These are phyloP conservation scores for Ormosia semicastrata DNA, from an alignment of 306 rosid genomes.

Conservation along the genomic window DNA sequence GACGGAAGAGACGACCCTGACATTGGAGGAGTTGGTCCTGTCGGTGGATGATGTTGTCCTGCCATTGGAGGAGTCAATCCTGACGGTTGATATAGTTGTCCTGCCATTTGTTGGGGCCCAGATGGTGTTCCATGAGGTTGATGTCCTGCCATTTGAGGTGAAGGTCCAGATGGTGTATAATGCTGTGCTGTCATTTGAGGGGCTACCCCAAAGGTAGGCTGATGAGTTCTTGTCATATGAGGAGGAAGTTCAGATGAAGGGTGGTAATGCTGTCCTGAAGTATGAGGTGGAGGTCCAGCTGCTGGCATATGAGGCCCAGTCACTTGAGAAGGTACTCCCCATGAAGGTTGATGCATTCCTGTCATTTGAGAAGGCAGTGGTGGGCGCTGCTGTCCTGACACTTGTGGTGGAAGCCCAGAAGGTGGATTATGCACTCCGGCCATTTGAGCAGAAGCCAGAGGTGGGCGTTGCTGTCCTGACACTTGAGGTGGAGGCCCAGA, in stretches of 20 bases:
- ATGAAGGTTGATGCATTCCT: conserved; percentile 34
- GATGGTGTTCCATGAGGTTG: conserved; percentile 27
- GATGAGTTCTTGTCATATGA: conserved; percentile 32
- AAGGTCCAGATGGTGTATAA: conserved; percentile 26
- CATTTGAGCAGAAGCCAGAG: not conserved
- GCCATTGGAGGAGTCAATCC: conserved; percentile 18
- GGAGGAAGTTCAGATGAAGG: conserved; percentile 27
- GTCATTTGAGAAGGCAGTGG: conserved; percentile 14
- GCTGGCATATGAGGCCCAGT: conserved; percentile 25
- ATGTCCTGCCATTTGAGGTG: conserved; percentile 30
- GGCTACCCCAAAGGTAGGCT: conserved; percentile 23
- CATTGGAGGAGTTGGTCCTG: conserved; percentile 27
- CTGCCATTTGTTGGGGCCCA: conserved; percentile 18
- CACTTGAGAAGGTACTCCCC: conserved; percentile 38
- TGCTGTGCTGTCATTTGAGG: conserved; percentile 29
- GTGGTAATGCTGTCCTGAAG: conserved; percentile 29
- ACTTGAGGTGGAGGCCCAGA: conserved; percentile 20
- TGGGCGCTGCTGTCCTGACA: conserved; percentile 15
- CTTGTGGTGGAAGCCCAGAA: conserved; percentile 10
- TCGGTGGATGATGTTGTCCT: conserved; percentile 18
- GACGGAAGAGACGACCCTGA: conserved; percentile 27
- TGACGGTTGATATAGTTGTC: conserved; percentile 31
- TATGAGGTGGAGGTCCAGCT: conserved; percentile 36
- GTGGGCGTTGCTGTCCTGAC: conserved; percentile 16
- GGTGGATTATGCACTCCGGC: too few relatives aligned